Evolutionary conservation across 2,329 filamentous ascomycete genomes (phyloP).

Genomic region (Penicillium italicum): DNA sequence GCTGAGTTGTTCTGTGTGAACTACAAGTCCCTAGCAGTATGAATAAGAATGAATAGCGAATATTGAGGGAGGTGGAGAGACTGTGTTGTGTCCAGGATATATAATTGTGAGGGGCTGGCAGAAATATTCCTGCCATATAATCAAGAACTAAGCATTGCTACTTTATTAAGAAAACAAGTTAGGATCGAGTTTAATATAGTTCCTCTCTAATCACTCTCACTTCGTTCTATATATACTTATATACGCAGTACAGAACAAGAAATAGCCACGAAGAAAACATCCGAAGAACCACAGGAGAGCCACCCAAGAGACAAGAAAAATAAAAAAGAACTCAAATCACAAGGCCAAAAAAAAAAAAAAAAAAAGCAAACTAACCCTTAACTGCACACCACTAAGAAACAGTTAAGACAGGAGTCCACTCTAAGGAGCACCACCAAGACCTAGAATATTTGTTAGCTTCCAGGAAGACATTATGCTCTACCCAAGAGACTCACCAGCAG

Average conservation of each 20-base stretch:
- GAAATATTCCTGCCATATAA: too few relatives aligned
- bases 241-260: background rate
- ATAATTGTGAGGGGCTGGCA: too few relatives aligned
- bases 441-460: background rate
- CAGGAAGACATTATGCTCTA: background rate
- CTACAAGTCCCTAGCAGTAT: too few relatives aligned
- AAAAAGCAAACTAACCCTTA: background rate
- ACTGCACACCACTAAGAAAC: background rate
- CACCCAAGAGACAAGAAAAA: background rate
- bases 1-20: too few relatives aligned
- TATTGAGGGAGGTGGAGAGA: too few relatives aligned
- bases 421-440: constrained; percentile 12
- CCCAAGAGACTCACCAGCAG: constrained; percentile 56
- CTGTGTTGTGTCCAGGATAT: too few relatives aligned
- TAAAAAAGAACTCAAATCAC: background rate
- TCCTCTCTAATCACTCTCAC: background rate
- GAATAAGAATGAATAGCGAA: too few relatives aligned
- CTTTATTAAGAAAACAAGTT: background rate
- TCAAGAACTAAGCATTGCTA: too few relatives aligned
- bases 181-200: background rate
- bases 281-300: background rate
- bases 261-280: background rate
- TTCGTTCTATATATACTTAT: background rate
- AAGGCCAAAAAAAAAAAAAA: background rate
- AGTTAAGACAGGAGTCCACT: too few relatives aligned